These are phyloP conservation scores for Calonectria pteridis DNA, from an alignment of 2,329 filamentous ascomycete species.

Conservation along the genomic window DNA sequence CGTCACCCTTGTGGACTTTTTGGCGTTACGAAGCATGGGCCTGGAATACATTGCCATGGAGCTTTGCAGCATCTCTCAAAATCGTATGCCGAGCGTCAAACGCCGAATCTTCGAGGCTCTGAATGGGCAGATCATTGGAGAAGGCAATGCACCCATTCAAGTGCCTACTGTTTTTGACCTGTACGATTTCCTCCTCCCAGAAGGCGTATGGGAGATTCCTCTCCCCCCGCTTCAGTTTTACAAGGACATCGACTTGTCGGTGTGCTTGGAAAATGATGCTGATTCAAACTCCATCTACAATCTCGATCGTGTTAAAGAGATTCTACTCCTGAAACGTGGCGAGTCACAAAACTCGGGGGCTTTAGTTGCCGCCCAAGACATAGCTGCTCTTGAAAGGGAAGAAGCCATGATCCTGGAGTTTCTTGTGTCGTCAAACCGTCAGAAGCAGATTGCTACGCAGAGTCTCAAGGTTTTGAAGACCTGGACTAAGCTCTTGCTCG, in stretches of 20 bases:
- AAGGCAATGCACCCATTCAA: slow-evolving; percentile 73
- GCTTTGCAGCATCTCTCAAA: slow-evolving; percentile 80
- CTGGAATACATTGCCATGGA: slow-evolving; percentile 90
- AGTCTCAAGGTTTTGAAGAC: slow-evolving; percentile 79
- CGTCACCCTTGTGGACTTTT: slow-evolving; percentile 79
- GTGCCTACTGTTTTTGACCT: slow-evolving; percentile 89
- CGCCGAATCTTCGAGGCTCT: slow-evolving; percentile 77
- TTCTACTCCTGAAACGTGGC: slow-evolving; percentile 77
- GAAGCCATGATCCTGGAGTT: slow-evolving; percentile 71
- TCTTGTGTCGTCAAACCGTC: slow-evolving; percentile 73
- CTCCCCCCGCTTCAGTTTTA: slow-evolving; percentile 71
- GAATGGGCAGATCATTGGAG: slow-evolving; percentile 79
- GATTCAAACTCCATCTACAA: slow-evolving; percentile 74
- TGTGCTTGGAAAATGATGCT: slow-evolving; percentile 72
- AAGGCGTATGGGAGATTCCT: slow-evolving; percentile 62
- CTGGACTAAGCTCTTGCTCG: slow-evolving; percentile 87
- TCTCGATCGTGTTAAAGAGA: slow-evolving; percentile 77
- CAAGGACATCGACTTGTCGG: slow-evolving; percentile 73
- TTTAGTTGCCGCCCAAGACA: slow-evolving; percentile 63
- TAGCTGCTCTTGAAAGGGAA: slow-evolving; percentile 67
- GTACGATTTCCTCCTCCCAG: slow-evolving; percentile 83
- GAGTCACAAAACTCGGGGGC: slow-evolving; percentile 66
- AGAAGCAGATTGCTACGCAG: slow-evolving; percentile 67
- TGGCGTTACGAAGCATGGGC: slow-evolving; percentile 80
- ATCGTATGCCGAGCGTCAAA: slow-evolving; percentile 77